Evolutionary conservation across 345 rosid genomes (phyloP).

Genomic region (Conringia planisiliqua): DNA sequence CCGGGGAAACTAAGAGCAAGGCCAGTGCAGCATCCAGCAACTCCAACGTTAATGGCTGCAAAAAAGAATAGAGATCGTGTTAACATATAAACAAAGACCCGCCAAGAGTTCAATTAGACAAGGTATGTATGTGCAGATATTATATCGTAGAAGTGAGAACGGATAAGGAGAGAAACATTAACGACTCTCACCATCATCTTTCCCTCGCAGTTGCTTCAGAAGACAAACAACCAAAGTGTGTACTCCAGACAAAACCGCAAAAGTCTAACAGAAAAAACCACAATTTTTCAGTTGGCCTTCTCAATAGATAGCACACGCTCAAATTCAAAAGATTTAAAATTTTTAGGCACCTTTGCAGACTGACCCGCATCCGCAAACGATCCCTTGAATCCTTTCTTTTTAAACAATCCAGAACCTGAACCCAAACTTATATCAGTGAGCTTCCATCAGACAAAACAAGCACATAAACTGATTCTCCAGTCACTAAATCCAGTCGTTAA

Average conservation of each 20-base stretch:
- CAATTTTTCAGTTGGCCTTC: background rate
- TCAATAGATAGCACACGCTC: background rate
- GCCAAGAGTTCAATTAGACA: background rate
- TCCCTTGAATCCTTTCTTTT: conserved; percentile 76
- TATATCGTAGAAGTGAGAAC: background rate
- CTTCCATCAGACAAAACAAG: background rate
- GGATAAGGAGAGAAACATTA: background rate
- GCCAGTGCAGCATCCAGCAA: conserved; percentile 94
- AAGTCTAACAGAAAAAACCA: conserved; percentile 15
- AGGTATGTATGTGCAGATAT: background rate
- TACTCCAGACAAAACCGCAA: conserved; percentile 36
- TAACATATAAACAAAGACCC: conserved; percentile 5
- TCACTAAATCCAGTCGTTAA: background rate
- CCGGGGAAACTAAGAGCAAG: conserved; percentile 88
- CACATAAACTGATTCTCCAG: background rate
- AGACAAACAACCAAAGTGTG: conserved; percentile 41
- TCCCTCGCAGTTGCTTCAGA: conserved; percentile 81
- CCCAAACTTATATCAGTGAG: conserved; percentile 3
- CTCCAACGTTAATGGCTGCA: conserved; percentile 82
- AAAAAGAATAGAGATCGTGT: conserved; percentile 6
- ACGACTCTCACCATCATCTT: conserved; percentile 73
- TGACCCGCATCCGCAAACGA: conserved; percentile 82
- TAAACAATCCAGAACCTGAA: conserved; percentile 80
- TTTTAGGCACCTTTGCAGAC: conserved; percentile 66
- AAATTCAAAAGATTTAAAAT: background rate